Conservation (phyloP, 139 green algal genomes). For the Nannochloris sp. region DNA sequence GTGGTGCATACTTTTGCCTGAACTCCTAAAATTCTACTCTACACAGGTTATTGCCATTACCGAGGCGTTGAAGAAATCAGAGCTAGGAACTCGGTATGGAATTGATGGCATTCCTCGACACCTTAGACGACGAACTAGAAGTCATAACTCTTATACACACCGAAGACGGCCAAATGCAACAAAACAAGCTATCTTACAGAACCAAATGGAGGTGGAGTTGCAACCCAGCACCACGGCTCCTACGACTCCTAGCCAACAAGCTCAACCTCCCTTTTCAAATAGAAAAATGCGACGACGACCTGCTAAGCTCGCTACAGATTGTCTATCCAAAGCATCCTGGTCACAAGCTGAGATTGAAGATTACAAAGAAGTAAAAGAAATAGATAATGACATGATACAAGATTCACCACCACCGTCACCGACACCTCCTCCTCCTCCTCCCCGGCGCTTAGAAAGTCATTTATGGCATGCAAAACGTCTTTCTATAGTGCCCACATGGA, state of each 20-base stretch:
- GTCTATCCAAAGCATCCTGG: no score
- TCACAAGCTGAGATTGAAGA: no score
- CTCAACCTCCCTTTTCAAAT: conserved; percentile 31
- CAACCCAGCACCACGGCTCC: no score
- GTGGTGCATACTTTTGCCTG: not conserved
- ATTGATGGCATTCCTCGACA: conserved; percentile 11
- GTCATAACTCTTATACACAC: conserved; percentile 34
- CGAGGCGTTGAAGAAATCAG: not conserved
- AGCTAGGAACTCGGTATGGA: conserved; percentile 8
- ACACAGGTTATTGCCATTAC: conserved; percentile 17
- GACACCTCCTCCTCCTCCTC: no score
- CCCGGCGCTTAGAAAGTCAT: conserved; percentile 50
- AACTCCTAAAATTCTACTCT: not conserved
- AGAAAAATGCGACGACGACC: conserved; percentile 44
- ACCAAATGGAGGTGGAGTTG: not conserved
- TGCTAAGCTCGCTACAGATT: conserved; percentile 34
- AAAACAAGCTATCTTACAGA: not conserved
- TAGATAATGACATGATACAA: no score
- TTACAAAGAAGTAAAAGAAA: no score
- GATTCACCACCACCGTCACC: no score
- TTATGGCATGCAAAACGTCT: conserved; percentile 64
- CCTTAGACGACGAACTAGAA: conserved; percentile 28
- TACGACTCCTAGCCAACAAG: no score
- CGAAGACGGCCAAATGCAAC: conserved; percentile 27
- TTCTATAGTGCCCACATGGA: conserved; percentile 33